Conservation (phyloP, 2,329 filamentous ascomycete genomes). For the Coniochaeta sp. region DNA sequence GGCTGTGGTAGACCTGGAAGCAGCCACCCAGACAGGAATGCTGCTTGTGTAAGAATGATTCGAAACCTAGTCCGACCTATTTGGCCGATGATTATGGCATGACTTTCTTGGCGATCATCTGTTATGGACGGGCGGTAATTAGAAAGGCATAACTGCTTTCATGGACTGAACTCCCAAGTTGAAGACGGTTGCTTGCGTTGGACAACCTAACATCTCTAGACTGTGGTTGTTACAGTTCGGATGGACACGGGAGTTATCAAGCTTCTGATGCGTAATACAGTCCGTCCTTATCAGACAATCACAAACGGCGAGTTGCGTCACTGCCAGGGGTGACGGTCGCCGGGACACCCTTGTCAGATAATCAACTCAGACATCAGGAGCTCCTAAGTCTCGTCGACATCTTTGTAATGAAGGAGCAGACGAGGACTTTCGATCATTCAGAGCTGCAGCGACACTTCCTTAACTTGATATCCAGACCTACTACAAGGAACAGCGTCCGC, state of each 20-base stretch:
- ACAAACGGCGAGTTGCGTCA: not conserved
- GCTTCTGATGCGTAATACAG: not conserved
- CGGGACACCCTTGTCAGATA: not conserved
- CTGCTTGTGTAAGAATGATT: too few relatives aligned
- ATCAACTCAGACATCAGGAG: not conserved
- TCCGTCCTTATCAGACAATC: not conserved
- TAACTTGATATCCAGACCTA: not conserved
- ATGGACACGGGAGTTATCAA: not conserved
- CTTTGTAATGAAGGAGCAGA: not conserved
- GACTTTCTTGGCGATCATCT: not conserved
- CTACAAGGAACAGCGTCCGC: not conserved
- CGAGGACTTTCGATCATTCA: not conserved
- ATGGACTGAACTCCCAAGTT: too few relatives aligned
- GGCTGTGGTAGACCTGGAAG: conserved; percentile 44
- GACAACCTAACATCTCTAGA: too few relatives aligned
- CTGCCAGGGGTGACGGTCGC: not conserved
- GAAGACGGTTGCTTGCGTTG: too few relatives aligned
- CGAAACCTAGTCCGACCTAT: too few relatives aligned
- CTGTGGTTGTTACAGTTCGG: too few relatives aligned
- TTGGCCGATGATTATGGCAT: not conserved
- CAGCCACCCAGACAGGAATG: too few relatives aligned
- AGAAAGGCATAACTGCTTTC: too few relatives aligned
- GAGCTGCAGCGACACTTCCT: not conserved
- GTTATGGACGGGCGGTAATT: too few relatives aligned
- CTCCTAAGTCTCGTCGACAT: not conserved